Base-by-base conservation (phyloP, 2,329 filamentous ascomycete genomes). In the Exutisphaerella laricina region DNA sequence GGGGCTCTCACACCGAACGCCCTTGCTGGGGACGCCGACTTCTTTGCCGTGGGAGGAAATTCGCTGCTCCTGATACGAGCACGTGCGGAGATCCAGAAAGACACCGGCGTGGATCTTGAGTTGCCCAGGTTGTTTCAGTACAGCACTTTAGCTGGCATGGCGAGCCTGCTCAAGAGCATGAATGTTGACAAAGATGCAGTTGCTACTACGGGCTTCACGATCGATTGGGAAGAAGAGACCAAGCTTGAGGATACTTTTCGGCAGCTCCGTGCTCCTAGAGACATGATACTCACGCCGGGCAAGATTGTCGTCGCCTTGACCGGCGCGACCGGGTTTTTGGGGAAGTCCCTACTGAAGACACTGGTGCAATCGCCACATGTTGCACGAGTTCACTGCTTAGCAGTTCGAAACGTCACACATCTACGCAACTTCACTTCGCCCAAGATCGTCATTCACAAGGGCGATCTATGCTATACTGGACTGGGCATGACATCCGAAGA, bases 21-120 rank as follows among this genome's bases (percentile, higher is more conserved):
- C 10, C 22, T 41, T n/a, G 29, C 9, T 5, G 14, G 6, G 5
- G 10, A 31, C 10, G 32, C 41, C 4, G 22, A 31, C 26, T 44
- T 44, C 34, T 44, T 44, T 26, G 5, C 9, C 5, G 17, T 39
- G 18, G 41, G 41, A 18, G 34, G 41, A 14, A 31, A 44, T 23
- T 39, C 34, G 13, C 10, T 44, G 4, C 17, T 39, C 34, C 10
- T 39, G 17, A 21, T 44, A 4, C 22, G 25, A 6, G 17, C 39
- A 5, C 34, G 31, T 12, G 13, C 35, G 4, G n/a, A 21, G 20
- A 39, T 44, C 20, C n/a, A 25, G 7, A 41, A 68, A 41, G 14
- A 9, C 9, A 33, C 34, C 30, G 14, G 14, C 29, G 14, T 32
- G 12, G 16, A n/a, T 10, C 12, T 32, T 6, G n/a, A 10, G 8